phyloP scores from a whole-genome alignment of 176 grass and related monocot species.

The Oryza longistaminata region DNA sequence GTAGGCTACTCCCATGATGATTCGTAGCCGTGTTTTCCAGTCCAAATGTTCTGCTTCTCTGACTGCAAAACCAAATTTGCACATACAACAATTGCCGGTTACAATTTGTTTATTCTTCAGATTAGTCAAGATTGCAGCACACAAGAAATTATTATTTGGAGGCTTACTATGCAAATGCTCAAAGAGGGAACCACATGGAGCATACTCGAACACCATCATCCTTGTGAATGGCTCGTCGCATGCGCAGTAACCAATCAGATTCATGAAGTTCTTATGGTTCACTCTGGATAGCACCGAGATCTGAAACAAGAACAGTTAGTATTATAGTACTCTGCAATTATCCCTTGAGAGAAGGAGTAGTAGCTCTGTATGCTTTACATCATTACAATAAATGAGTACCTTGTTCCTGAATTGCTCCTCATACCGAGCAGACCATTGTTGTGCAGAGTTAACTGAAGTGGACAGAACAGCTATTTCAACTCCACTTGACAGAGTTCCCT shows the following conservation, averaged over 20 bases:
- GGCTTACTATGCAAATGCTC: constrained; percentile 90
- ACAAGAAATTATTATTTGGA: not conserved
- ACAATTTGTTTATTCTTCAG: not conserved
- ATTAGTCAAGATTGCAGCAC: not conserved
- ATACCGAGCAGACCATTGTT: constrained; percentile 46
- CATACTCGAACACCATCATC: constrained; percentile 89
- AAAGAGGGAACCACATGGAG: constrained; percentile 80
- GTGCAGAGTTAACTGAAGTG: constrained; percentile 30
- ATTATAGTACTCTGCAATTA: not conserved
- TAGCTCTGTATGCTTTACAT: not conserved
- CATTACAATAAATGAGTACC: constrained; percentile 26
- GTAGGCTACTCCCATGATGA: constrained; percentile 80
- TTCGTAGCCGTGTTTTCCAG: constrained; percentile 60
- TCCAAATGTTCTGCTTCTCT: constrained; percentile 80
- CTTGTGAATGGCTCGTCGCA: constrained; percentile 69
- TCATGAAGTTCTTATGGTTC: constrained; percentile 95
- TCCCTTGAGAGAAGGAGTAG: too few relatives aligned
- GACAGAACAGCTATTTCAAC: constrained; percentile 86
- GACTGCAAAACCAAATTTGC: constrained; percentile 43
- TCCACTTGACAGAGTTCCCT: constrained; percentile 77
- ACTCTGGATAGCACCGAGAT: constrained; percentile 65
- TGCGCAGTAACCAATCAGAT: constrained; percentile 73
- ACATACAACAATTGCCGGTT: not conserved
- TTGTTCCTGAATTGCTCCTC: constrained; percentile 72
- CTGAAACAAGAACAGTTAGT: constrained; percentile 42